A percentile compares a stretch with the other conserved stretches of the same genome.
These are phyloP conservation scores for Actinomucor elegans DNA, from an alignment of 371 early-diverging fungal genomes.

Conservation along the genomic window DNA sequence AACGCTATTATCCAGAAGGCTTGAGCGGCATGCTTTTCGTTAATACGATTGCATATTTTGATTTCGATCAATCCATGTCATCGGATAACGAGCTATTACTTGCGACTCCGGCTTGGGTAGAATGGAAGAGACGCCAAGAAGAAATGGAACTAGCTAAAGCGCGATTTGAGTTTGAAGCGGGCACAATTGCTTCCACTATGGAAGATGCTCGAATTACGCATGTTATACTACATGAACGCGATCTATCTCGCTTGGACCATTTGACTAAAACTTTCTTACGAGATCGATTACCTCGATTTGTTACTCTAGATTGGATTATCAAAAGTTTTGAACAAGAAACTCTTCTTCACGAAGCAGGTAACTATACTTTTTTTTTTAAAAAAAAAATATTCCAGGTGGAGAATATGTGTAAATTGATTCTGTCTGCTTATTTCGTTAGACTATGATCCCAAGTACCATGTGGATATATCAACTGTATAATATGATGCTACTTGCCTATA, in stretches of 20 bases:
- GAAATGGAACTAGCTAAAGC: slow-evolving; percentile 5
- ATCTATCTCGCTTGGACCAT: slow-evolving; percentile 11
- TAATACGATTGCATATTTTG: slow-evolving; percentile 28
- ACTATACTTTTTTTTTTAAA: no score
- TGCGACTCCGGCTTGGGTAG: slow-evolving; percentile 20
- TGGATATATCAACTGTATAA: no score
- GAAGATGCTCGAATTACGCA: slow-evolving; percentile 29
- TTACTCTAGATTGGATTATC: slow-evolving; percentile 17
- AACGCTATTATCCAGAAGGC: slow-evolving; percentile 29
- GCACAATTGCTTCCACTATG: background rate
- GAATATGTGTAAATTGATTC: no score
- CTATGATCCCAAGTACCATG: no score
- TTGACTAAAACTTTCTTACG: slow-evolving; percentile 17
- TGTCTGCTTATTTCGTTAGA: no score
- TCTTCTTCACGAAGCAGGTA: background rate
- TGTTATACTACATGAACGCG: slow-evolving; percentile 26
- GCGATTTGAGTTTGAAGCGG: slow-evolving; percentile 28
- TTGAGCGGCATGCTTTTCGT: slow-evolving; percentile 34
- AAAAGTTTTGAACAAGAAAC: background rate
- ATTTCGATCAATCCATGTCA: slow-evolving; percentile 6
- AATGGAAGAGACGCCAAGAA: slow-evolving; percentile 19
- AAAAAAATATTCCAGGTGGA: no score
- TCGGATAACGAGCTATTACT: background rate
- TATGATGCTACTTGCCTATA: no score
- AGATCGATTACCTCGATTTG: slow-evolving; percentile 24